These are phyloP conservation scores for Russula brevipes DNA, from an alignment of 768 basidiomycete species.

Conservation along the genomic window DNA sequence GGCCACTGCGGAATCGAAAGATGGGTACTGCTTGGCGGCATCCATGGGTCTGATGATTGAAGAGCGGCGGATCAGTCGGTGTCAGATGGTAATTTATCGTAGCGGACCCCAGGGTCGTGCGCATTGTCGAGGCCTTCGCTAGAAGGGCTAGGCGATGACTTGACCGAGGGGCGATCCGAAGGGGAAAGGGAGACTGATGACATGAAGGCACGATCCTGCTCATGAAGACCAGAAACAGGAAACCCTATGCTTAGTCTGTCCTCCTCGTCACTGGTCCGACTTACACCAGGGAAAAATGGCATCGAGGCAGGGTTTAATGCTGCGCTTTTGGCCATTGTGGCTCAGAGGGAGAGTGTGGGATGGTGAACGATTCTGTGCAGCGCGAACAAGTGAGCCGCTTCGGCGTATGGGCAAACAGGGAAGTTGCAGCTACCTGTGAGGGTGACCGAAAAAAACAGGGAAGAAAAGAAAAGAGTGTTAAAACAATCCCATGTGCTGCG, in stretches of 20 bases:
- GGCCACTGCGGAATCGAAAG: conserved; percentile 20
- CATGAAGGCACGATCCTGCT: conserved; percentile 40
- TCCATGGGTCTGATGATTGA: conserved; percentile 20
- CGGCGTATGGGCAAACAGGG: conserved; percentile 7
- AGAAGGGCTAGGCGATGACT: conserved; percentile 65
- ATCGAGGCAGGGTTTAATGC: conserved; percentile 76
- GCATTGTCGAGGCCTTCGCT: conserved; percentile 32
- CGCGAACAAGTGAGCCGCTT: conserved; percentile 14
- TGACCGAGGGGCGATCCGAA: conserved; percentile 60
- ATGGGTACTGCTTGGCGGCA: conserved; percentile 32
- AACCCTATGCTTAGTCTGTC: conserved; percentile 41
- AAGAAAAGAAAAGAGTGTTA: conserved; percentile 4
- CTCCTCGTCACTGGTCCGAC: conserved; percentile 56
- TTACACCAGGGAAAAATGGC: conserved; percentile 75
- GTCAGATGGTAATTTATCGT: conserved; percentile 26
- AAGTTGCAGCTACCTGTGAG: conserved; percentile 18
- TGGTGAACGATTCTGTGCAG: conserved; percentile 18
- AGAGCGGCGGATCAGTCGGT: conserved; percentile 29
- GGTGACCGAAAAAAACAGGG: not conserved
- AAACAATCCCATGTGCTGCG: conserved; percentile 24
- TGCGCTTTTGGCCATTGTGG: conserved; percentile 64
- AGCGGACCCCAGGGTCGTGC: conserved; percentile 27
- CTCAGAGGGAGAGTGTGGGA: conserved; percentile 17
- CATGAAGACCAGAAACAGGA: conserved; percentile 43
- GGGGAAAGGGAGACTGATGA: conserved; percentile 57